Evolutionary conservation across 805 yeast species (phyloP).

Genomic region (Brettanomyces sp.): DNA sequence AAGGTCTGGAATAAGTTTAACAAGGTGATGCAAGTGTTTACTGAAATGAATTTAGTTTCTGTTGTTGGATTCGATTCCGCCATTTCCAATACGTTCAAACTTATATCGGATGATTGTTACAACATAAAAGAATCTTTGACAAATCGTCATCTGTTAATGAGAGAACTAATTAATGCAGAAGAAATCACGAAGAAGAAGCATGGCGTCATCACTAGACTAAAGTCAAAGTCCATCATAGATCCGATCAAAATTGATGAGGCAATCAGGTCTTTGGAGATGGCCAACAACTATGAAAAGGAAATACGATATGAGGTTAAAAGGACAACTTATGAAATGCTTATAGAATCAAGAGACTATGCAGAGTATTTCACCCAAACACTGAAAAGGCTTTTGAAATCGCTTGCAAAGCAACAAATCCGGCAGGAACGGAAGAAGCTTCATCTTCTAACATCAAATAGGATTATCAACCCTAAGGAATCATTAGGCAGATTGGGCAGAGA

Average conservation of each 20-base stretch:
- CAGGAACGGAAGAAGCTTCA: constrained; percentile 75
- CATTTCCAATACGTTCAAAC: constrained; percentile 64
- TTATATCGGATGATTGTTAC: constrained; percentile 66
- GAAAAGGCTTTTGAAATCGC: constrained; percentile 43
- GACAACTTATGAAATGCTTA: constrained; percentile 76
- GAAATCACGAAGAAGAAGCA: constrained; percentile 62
- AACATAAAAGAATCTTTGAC: constrained; percentile 88
- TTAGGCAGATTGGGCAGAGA: constrained; percentile 77
- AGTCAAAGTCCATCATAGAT: constrained; percentile 64
- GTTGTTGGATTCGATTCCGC: constrained; percentile 66
- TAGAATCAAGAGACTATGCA: constrained; percentile 57
- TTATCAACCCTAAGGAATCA: constrained; percentile 23
- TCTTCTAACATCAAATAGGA: constrained; percentile 52
- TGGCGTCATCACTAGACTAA: constrained; percentile 60
- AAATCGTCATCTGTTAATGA: constrained; percentile 84
- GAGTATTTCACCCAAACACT: constrained; percentile 44
- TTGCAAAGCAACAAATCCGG: constrained; percentile 66
- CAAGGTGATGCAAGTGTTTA: constrained; percentile 56
- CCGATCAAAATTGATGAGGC: constrained; percentile 91
- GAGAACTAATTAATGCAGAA: constrained; percentile 78
- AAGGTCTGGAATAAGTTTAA: constrained; percentile 72
- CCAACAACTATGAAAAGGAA: constrained; percentile 66
- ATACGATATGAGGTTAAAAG: constrained; percentile 70
- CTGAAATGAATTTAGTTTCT: constrained; percentile 68
- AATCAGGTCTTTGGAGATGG: constrained; percentile 65